phyloP scores from a whole-genome alignment of 768 basidiomycete species.

The Russula dissimulans region DNA sequence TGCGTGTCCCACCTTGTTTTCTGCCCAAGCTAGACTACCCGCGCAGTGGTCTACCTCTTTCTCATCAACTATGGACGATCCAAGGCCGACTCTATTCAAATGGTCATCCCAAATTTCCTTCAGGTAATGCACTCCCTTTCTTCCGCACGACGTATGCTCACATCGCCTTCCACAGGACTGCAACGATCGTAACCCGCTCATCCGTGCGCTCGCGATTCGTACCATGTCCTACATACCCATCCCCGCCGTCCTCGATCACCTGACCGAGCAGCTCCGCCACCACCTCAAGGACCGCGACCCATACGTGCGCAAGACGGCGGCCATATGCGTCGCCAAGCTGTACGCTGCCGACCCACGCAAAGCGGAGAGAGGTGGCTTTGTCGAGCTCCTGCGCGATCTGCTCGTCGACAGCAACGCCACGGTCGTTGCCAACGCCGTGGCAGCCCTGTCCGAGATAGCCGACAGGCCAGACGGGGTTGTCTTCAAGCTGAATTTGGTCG shows the following conservation, averaged over 20 bases:
- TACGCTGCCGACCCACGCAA: conserved; percentile 81
- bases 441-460: conserved; percentile 92
- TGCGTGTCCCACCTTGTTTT: neutral
- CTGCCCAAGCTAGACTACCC: neutral
- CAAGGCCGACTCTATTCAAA: conserved; percentile 85
- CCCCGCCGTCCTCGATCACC: conserved; percentile 73
- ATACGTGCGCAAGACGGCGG: conserved; percentile 97
- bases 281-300: conserved; percentile 91
- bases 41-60: conserved; percentile 91
- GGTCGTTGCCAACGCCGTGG: conserved; percentile 95
- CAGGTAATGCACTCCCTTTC: conserved; percentile 11
- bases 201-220: conserved; percentile 92
- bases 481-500: conserved; percentile 78
- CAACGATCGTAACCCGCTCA: conserved; percentile 90
- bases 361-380: conserved; percentile 85
- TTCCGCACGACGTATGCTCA: neutral
- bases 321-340: conserved; percentile 94
- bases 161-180: conserved; percentile 59
- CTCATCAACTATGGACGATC: conserved; percentile 93
- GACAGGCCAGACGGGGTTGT: conserved; percentile 92
- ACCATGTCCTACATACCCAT: conserved; percentile 99
- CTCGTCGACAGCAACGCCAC: conserved; percentile 93
- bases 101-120: conserved; percentile 9
- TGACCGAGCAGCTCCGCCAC: conserved; percentile 86
- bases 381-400: conserved; percentile 83